Conservation (phyloP, 805 yeast species). For the Metschnikowia arizonensis region DNA sequence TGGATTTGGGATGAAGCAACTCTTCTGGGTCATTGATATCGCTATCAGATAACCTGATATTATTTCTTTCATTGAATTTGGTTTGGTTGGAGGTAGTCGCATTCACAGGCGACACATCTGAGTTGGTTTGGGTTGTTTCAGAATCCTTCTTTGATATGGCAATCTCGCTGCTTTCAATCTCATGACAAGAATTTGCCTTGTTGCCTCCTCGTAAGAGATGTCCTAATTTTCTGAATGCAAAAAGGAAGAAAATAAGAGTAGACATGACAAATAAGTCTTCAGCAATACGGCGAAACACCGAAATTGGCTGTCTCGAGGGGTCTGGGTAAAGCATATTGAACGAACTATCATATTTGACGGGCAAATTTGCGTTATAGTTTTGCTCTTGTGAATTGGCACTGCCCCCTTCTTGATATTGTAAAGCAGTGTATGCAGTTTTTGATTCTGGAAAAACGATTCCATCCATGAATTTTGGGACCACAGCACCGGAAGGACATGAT, state of each 20-base stretch:
- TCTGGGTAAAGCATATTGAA: neutral
- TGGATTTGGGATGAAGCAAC: neutral
- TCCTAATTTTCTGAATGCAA: constrained; percentile 28
- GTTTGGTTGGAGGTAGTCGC: neutral
- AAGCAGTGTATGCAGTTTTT: neutral
- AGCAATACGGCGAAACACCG: constrained; percentile 29
- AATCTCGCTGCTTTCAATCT: neutral
- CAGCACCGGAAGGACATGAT: neutral
- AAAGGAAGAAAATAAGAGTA: constrained; percentile 32
- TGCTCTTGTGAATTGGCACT: neutral
- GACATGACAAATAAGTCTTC: constrained; percentile 50
- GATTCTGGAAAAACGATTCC: constrained; percentile 33
- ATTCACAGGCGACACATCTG: neutral
- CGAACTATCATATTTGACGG: neutral
- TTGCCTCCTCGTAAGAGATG: constrained; percentile 4
- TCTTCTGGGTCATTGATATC: constrained; percentile 1
- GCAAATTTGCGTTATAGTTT: neutral
- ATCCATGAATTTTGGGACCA: constrained; percentile 29
- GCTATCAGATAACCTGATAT: neutral
- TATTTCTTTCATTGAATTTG: neutral
- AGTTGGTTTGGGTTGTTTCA: neutral
- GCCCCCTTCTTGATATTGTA: constrained; percentile 1
- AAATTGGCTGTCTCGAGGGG: constrained; percentile 7
- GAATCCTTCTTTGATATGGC: neutral
- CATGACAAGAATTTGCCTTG: neutral